Base-by-base conservation (phyloP, 257 asterid species). In the Jacaranda mimosifolia region DNA sequence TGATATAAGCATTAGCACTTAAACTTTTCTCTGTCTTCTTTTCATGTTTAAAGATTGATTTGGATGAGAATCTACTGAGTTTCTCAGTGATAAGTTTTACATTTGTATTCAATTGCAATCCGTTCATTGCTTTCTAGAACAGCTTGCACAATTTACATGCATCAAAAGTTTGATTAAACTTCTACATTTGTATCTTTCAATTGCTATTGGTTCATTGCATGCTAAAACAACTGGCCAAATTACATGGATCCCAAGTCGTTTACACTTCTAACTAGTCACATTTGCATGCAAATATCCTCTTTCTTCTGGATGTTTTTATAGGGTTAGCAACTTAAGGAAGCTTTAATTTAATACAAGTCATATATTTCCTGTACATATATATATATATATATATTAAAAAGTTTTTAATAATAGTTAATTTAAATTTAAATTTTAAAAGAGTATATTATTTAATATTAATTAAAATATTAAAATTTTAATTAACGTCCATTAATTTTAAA, bases 201-300 rank as follows among this genome's bases (percentile, higher is more conserved):
- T 42, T 53, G 5, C 49, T 4, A 13, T 36, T 51, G 18, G 17
- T 59, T 14, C 8, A 26, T 51, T 18, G 17, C 45, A 14, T 19
- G 51, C 51, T 40, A n/a, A 35, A 39, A 59, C 65, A 59, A 26
- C 17, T 57, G 36, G 11, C 63, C 7, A 2, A 5, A 53, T 6
- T 21, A 39, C 68, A 48, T 48, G 55, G 55, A 48, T 11, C 55
- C n/a, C 55, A 53, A 53, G n/a, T 15, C 14, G 19, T 52, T n/a
- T 0, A 3, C n/a, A 53, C 21, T 53, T 53, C 26, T 15, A n/a
- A 53, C 32, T 26, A 26, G 51, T 63, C 19, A 63, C 17, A 17
- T 63, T 63, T 63, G 42, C 72, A 9, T 43, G 36, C 38, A 40
- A 66, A 5, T 14, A 36, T 39, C 69, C 46, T 65, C 32, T 65